Evolutionary conservation across 352 stramenopile species (phyloP), one percentile per base, ranked within the genome.

Genomic region (Globisporangium cylindrosporum): DNA sequence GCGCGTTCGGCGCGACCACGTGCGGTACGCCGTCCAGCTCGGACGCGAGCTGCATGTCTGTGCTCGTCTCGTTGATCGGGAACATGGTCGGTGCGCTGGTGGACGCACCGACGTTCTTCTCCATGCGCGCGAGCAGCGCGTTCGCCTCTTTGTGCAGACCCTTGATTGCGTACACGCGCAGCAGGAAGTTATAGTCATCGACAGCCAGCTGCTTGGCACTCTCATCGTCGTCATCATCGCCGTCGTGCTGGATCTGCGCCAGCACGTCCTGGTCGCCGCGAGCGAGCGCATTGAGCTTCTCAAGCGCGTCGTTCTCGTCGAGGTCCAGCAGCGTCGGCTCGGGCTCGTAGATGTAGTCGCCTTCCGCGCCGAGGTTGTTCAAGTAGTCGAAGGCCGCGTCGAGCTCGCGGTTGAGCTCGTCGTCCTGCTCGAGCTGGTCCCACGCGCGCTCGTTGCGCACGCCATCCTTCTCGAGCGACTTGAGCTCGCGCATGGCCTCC

Each of bases 181-280:
- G 71, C 32, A 93, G 25, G 15, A 92, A 90, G 73, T 92, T 91
- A 72, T 93, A 92, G 69, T 91, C 84, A 1, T 85, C 73, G 9
- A 91, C 83, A 0, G 72, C 71, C 9, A 92, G 76, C 54, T 81
- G 54, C 59, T 81, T 77, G 22, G 59, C 9, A 29, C 22, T 14
- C 9, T 27, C 38, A 34, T 63, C 62, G 9, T n/a, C 58, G 56
- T 71, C 68, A 22, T 66, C 62, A 59, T 77, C 48, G 32, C 64
- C 67, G 63, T 81, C 70, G 9, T 29, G 56, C 41, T 76, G 64
- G 4, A 89, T 71, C 48, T 89, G 68, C 3, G 74, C 75, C 51
- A 85, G 66, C 57, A 90, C 74, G 3, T 77, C 75, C 4, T 68
- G 66, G 56, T 92, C 78, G 15, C 62, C 62, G 12, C 68, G 68